Percentiles rank a stretch among this genome's conserved stretches.
phyloP scores from a whole-genome alignment of 2,329 filamentous ascomycete species.

The Diaporthe citriasiana region DNA sequence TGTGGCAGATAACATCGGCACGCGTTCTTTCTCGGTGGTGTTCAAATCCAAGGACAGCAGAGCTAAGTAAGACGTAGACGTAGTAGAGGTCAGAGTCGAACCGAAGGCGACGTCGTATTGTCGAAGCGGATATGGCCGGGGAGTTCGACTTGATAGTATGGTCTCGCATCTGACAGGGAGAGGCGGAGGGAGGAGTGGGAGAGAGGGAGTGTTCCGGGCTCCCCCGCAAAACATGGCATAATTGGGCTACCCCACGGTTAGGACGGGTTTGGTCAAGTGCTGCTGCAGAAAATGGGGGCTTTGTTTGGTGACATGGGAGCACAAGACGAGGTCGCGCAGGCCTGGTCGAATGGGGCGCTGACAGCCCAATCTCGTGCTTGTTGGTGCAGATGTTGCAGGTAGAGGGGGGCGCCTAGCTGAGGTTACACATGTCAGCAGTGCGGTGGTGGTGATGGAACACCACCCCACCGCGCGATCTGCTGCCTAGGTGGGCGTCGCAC shows the following conservation, averaged over 20 bases:
- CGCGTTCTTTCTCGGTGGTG: neutral
- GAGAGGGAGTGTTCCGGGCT: slow-evolving; percentile 22
- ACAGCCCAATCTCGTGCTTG: slow-evolving; percentile 17
- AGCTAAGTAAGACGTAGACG: neutral
- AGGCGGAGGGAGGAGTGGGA: neutral
- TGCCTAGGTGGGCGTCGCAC: slow-evolving; percentile 6
- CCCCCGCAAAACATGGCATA: slow-evolving; percentile 23
- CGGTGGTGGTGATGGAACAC: neutral
- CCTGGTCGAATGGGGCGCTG: slow-evolving; percentile 20
- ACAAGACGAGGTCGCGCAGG: slow-evolving; percentile 27
- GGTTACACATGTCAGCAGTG: slow-evolving; percentile 19
- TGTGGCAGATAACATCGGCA: slow-evolving; percentile 8
- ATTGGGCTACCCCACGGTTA: slow-evolving; percentile 6
- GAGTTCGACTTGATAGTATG: neutral
- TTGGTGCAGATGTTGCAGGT: slow-evolving; percentile 24
- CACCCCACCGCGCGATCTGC: slow-evolving; percentile 8
- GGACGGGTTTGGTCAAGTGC: slow-evolving; percentile 10
- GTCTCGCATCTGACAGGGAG: slow-evolving; percentile 3
- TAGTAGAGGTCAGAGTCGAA: neutral
- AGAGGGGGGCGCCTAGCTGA: slow-evolving; percentile 12
- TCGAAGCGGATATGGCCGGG: slow-evolving; percentile 15
- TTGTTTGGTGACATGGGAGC: slow-evolving; percentile 25
- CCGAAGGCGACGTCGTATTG: neutral
- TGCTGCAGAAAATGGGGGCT: slow-evolving; percentile 5
- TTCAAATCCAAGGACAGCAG: neutral